Percentiles rank a stretch among this genome's conserved stretches.
These are phyloP conservation scores for Jacaranda copaia DNA, from an alignment of 257 asterid genomes.

Conservation along the genomic window DNA sequence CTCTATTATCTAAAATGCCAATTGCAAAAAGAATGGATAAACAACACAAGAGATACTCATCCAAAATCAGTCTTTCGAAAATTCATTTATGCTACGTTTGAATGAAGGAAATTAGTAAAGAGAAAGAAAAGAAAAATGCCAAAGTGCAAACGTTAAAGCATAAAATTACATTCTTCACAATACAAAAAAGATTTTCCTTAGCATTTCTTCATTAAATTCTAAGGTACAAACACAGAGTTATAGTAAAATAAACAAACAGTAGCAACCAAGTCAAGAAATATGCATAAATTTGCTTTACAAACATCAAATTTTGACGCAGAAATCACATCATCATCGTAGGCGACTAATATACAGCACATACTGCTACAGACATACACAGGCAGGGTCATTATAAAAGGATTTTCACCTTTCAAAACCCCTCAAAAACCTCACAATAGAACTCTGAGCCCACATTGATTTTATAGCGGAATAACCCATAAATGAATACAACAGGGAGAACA, in stretches of 20 bases:
- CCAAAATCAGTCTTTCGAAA: background rate
- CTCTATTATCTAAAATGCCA: constrained; percentile 66
- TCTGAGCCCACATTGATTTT: background rate
- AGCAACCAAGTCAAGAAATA: background rate
- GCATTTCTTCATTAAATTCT: too few species aligned
- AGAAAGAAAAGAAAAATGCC: too few species aligned
- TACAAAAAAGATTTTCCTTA: too few species aligned
- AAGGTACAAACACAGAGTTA: too few species aligned
- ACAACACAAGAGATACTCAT: background rate
- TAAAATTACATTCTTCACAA: too few species aligned
- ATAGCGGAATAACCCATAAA: background rate
- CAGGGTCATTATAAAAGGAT: background rate
- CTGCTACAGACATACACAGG: background rate
- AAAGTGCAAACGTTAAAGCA: too few species aligned
- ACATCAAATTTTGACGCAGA: background rate
- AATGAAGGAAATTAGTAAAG: too few species aligned
- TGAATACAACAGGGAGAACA: background rate
- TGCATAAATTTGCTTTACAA: background rate
- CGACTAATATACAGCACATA: background rate
- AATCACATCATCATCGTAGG: background rate
- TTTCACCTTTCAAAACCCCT: background rate
- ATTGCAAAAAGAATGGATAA: background rate
- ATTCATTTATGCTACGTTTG: background rate
- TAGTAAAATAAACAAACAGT: background rate
- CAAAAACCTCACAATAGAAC: background rate